Base-by-base conservation (phyloP, 2,329 filamentous ascomycete genomes). In the Ascochyta clinopodiicola region DNA sequence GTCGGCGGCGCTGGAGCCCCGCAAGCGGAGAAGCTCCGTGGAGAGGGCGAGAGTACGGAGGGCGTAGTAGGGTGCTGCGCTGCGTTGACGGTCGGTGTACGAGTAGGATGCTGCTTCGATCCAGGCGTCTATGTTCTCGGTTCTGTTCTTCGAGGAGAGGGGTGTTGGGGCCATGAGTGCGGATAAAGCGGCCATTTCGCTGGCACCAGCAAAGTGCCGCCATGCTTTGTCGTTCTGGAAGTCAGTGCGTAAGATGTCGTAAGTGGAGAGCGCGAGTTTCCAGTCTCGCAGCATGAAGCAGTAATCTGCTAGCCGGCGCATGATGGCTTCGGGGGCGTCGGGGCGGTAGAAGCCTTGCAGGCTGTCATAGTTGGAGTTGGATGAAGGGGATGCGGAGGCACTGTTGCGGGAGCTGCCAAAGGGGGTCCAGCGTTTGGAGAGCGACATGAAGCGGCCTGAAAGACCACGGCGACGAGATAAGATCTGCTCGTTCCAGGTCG, bases 231-330 rank as follows among this genome's bases (percentile, higher is more conserved):
- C 93, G 71, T 95, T 95, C 70, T 87, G 88, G 74, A 94, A 99
- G 73, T 99, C 96, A 7, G 88, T 85, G 48, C 92, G 86, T 8
- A 99, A 79, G 5, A 99, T 84, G 53, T 99, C 94, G 72, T 97
- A 99, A 0, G 91, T 96, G 12, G 89, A 92, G 65, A 95, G 86
- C 9, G 95, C 91, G 32, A 99, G 80, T 75, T 96, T 97, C 87
- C 90, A 99, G 75, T 99, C 96, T 29, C 95, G 86, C 34, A 99
- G 83, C 93, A 99, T 97, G 70, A 99, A 96, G 10, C 92, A 88
- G 76, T 94, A 98, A 73, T 99, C 95, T 38, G 91, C 95, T 44
- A 99, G 80, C 71, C 96, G 96, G 32, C 95, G 88, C 86, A 99
- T 91, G 44, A 95, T 84, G 3, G 94, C 93, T 79, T 99, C 96